These are phyloP conservation scores for Hordeum marinum DNA, from an alignment of 176 grass and related monocot species.

Conservation along the genomic window DNA sequence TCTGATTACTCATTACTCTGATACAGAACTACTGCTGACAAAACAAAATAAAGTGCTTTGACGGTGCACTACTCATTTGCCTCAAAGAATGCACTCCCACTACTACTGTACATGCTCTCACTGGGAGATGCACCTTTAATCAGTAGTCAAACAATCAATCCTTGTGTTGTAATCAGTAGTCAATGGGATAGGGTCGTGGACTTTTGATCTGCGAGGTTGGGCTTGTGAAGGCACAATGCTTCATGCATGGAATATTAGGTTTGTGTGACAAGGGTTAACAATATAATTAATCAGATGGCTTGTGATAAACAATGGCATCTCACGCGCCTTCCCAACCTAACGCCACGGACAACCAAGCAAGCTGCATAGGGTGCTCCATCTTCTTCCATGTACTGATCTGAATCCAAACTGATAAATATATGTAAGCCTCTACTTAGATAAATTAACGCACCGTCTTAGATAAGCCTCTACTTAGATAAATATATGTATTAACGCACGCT, in stretches of 20 bases:
- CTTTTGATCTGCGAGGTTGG: neutral
- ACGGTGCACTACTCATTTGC: neutral
- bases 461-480: no score
- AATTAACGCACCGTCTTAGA: neutral
- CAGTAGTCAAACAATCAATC: neutral
- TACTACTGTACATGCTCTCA: neutral
- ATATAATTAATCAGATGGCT: neutral
- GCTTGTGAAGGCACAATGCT: neutral
- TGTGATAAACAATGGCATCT: neutral
- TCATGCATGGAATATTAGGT: conserved; percentile 2
- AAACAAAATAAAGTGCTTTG: neutral
- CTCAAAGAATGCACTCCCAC: neutral
- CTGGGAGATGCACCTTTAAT: neutral
- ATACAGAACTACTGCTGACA: neutral
- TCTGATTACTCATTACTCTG: neutral
- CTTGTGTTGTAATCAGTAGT: neutral
- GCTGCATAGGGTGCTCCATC: neutral
- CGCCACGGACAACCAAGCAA: neutral
- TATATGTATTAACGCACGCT: neutral
- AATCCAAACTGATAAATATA: neutral
- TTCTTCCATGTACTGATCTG: neutral
- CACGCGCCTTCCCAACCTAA: neutral
- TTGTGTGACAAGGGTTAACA: neutral
- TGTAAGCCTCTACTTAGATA: neutral
- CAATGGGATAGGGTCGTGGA: neutral